Percentiles rank a stretch among this genome's conserved stretches.
Conservation (phyloP, 371 early-diverging fungal genomes). For the Lichtheimia ramosa region DNA sequence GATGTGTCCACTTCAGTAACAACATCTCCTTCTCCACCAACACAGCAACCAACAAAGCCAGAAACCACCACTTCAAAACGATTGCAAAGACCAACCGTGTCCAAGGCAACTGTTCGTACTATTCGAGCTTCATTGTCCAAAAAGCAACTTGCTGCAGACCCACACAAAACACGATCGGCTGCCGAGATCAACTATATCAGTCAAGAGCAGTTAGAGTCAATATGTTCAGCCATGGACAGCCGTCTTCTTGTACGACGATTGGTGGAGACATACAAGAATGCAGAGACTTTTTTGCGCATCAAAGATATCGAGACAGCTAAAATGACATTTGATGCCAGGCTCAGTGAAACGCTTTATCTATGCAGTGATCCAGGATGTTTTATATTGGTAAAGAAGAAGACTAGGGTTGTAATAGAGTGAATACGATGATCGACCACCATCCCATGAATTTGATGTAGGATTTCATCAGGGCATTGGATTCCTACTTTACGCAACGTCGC, state of each 20-base stretch:
- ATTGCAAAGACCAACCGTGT: constrained; percentile 1
- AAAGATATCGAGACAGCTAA: constrained; percentile 33
- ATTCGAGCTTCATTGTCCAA: constrained; percentile 8
- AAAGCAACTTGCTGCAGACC: neutral
- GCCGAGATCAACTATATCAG: constrained; percentile 18
- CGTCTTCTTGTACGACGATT: constrained; percentile 17
- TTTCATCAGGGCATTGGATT: constrained; percentile 5
- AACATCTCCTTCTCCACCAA: neutral
- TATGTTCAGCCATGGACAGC: constrained; percentile 27
- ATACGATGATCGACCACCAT: neutral
- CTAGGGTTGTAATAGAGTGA: neutral
- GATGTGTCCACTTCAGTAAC: neutral
- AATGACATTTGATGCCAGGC: constrained; percentile 21
- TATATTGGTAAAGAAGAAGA: constrained; percentile 26
- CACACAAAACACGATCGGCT: neutral
- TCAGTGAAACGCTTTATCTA: constrained; percentile 24
- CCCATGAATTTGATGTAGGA: constrained; percentile 1
- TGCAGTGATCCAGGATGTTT: constrained; percentile 32
- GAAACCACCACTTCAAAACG: constrained; percentile 6
- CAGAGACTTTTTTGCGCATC: constrained; percentile 29
- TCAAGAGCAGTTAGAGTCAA: constrained; percentile 18
- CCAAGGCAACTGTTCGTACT: constrained; percentile 8
- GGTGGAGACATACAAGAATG: constrained; percentile 30
- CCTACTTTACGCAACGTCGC: constrained; percentile 22
- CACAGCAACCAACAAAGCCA: neutral